A percentile compares a stretch with the other conserved stretches of the same genome.
These are phyloP conservation scores for Pseudogymnoascus sp. DNA, from an alignment of 2,329 filamentous ascomycete species.

Conservation along the genomic window DNA sequence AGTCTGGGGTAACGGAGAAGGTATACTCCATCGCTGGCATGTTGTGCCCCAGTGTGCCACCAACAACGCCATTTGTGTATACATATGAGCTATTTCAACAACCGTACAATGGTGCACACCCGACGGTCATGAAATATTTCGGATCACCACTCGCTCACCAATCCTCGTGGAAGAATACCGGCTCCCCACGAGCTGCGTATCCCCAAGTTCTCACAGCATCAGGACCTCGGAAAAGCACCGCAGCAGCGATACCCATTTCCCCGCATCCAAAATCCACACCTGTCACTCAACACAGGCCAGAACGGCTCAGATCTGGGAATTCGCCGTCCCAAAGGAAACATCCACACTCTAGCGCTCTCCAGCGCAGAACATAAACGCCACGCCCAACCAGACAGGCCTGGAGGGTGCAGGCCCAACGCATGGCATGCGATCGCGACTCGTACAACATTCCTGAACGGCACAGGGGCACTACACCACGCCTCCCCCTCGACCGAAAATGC, in stretches of 20 bases:
- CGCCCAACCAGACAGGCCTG: not conserved
- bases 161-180: not conserved
- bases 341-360: not conserved
- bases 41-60: not conserved
- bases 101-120: not conserved
- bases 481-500: not conserved
- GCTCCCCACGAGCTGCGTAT: not conserved
- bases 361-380: constrained; percentile 2
- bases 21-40: not conserved
- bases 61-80: not conserved
- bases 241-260: not conserved
- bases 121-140: not conserved
- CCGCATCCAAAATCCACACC: not conserved
- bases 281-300: not conserved
- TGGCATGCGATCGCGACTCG: not conserved
- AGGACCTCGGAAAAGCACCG: not conserved
- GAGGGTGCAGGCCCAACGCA: not conserved
- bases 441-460: not conserved
- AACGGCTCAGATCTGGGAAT: not conserved
- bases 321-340: not conserved
- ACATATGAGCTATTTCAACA: not conserved
- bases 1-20: not conserved
- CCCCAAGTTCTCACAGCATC: not conserved
- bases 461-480: not conserved
- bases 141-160: not conserved